A percentile compares a stretch with the other conserved stretches of the same genome.
Evolutionary conservation across 1,284 basidiomycete genomes (phyloP).

Genomic region (Porphyrellus sp.): DNA sequence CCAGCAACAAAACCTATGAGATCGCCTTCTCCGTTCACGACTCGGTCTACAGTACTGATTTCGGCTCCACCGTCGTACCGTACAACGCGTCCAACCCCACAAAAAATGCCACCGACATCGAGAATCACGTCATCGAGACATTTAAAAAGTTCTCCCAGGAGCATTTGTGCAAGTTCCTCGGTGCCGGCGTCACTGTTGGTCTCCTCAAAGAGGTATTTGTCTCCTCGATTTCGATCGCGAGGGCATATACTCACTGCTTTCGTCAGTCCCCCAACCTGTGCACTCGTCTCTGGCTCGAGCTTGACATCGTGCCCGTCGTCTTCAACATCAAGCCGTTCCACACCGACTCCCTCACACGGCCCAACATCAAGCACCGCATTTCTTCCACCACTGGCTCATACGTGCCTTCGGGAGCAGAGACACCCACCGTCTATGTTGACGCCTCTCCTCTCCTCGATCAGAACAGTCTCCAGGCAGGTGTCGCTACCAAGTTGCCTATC

Average conservation of each 20-base stretch:
- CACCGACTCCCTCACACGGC: conserved; percentile 69
- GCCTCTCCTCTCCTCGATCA: conserved; percentile 44
- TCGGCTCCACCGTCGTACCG: conserved; percentile 51
- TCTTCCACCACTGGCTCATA: conserved; percentile 73
- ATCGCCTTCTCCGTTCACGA: conserved; percentile 76
- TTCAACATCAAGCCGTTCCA: conserved; percentile 82
- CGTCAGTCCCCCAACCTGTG: conserved; percentile 67
- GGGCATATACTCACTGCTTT: conserved; percentile 10
- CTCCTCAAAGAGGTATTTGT: conserved; percentile 44
- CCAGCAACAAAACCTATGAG: conserved; percentile 60
- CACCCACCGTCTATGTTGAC: conserved; percentile 65
- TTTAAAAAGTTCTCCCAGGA: conserved; percentile 67
- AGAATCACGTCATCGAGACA: conserved; percentile 55
- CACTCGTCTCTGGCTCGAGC: conserved; percentile 71
- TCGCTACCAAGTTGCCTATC: conserved; percentile 62
- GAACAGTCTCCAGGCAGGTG: conserved; percentile 41
- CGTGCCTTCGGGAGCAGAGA: conserved; percentile 68
- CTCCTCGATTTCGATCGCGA: conserved; percentile 24
- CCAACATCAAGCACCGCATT: conserved; percentile 75
- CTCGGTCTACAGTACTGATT: conserved; percentile 78
- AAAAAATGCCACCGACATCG: conserved; percentile 55
- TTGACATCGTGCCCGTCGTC: conserved; percentile 75
- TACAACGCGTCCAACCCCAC: conserved; percentile 48
- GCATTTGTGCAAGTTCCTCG: conserved; percentile 80
- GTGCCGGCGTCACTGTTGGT: conserved; percentile 52